Base-by-base conservation (phyloP, 495 filamentous ascomycete species). In the Elasticomyces elasticus region DNA sequence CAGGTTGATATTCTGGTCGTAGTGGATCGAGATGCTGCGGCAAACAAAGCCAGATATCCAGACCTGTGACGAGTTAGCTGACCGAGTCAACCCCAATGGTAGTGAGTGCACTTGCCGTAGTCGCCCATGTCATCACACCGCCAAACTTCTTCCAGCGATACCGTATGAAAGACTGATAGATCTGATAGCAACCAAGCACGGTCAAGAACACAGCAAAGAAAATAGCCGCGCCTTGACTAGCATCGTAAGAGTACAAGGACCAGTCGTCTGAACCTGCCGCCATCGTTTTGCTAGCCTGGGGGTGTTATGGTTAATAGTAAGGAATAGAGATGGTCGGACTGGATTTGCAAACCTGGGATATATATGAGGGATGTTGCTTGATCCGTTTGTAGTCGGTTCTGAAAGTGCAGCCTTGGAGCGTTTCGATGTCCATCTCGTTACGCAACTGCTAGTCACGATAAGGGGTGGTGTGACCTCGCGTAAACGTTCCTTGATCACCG, bases 181-280 rank as follows among this genome's bases (percentile, higher is more conserved):
- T 48, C 28, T 55, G 42, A 17, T 38, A 47, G 24, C 12, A 20
- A 7, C 26, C 42, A 12, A 55, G 13, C 6, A 49, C 22, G 15
- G 52, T 49, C 12, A 55, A 25, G 6, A 55, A 22, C 9, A 54
- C 37, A 22, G 55, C 42, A 22, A 58, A 58, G 30, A 54, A 56
- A 25, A 58, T 58, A 11, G 55, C 42, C 10, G 55, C 55, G 1
- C 28, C 40, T 38, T 53, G 52, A 50, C 25, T 35, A 7, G 55
- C 43, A 22, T 38, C 42, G 41, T 58, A 52, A 15, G 51, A 41
- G 44, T 53, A 58, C 9, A 58, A 38, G 17, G 49, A 53, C 49
- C 51, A 57, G 27, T 44, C 48, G 33, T 50, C n/a, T n/a, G n/a
- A n/a, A n/a, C n/a, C n/a, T n/a, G n/a, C n/a, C n/a, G n/a, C n/a